phyloP scores from a whole-genome alignment of 2,329 filamentous ascomycete species.

The Diplodia sapinea region DNA sequence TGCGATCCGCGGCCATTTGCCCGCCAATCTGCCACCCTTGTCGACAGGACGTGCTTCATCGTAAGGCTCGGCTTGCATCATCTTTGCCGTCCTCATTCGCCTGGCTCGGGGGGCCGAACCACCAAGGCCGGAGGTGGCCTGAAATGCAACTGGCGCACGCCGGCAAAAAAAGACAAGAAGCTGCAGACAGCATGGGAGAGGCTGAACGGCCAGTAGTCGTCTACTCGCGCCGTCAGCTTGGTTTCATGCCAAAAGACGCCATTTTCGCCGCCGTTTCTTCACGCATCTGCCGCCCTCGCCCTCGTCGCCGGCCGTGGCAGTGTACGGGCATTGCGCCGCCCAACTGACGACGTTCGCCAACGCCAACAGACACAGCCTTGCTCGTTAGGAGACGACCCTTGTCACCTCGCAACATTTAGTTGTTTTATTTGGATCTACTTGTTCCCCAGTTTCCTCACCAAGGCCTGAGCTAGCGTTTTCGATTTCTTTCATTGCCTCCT shows the following conservation, averaged over 20 bases:
- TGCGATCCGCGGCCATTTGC: background rate
- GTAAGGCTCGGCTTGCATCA: conserved; percentile 21
- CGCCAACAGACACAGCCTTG: conserved; percentile 9
- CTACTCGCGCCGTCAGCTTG: background rate
- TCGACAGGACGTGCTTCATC: background rate
- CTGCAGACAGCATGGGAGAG: background rate
- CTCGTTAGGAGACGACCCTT: background rate
- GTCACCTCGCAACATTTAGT: background rate
- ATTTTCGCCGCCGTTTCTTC: background rate
- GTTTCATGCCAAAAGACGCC: background rate
- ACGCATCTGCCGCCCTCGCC: background rate
- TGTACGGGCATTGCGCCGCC: background rate
- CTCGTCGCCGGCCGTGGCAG: background rate
- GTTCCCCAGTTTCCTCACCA: background rate
- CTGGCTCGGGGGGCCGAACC: background rate
- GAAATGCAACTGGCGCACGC: background rate
- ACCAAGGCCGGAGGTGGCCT: background rate
- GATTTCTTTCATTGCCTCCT: too few species aligned
- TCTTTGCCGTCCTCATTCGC: background rate
- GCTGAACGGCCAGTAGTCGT: background rate
- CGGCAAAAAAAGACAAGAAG: background rate
- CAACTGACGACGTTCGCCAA: background rate
- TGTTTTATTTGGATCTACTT: background rate
- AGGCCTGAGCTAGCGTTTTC: background rate
- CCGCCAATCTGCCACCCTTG: too few species aligned